Conservation (phyloP, 1,284 basidiomycete species). For the Irpex sp. region DNA sequence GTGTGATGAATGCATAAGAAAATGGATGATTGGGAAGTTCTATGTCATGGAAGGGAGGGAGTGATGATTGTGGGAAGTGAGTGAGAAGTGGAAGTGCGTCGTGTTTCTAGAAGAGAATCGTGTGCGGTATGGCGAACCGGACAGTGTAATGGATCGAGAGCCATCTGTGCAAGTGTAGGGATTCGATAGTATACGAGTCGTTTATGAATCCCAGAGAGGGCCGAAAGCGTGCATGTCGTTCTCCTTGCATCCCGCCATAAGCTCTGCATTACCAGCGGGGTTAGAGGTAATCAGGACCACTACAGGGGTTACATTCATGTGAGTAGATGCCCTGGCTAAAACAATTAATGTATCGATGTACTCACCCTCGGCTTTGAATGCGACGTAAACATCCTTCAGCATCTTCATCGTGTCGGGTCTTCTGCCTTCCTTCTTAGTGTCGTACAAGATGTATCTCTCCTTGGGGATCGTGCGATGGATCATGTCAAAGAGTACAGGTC, state of each 20-base stretch:
- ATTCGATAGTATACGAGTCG: not conserved
- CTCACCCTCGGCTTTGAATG: slow-evolving; percentile 46
- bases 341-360: not conserved
- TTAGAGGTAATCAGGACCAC: slow-evolving; percentile 19
- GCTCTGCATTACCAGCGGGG: slow-evolving; percentile 17
- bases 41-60: too few relatives aligned
- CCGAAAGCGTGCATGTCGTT: slow-evolving; percentile 20
- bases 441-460: slow-evolving; percentile 65
- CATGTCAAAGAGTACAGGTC: slow-evolving; percentile 41
- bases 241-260: slow-evolving; percentile 20
- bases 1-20: too few relatives aligned
- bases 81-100: too few relatives aligned
- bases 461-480: slow-evolving; percentile 59
- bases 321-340: not conserved
- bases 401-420: slow-evolving; percentile 46
- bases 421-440: slow-evolving; percentile 60
- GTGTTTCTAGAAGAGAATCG: too few relatives aligned
- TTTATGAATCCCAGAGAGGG: slow-evolving; percentile 20
- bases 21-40: too few relatives aligned
- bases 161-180: too few relatives aligned
- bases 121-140: too few relatives aligned
- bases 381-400: slow-evolving; percentile 38
- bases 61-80: too few relatives aligned
- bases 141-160: too few relatives aligned
- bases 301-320: not conserved